A percentile compares a stretch with the other conserved stretches of the same genome.
phyloP scores from a whole-genome alignment of 345 rosid genomes.

The Heritiera fomes region DNA sequence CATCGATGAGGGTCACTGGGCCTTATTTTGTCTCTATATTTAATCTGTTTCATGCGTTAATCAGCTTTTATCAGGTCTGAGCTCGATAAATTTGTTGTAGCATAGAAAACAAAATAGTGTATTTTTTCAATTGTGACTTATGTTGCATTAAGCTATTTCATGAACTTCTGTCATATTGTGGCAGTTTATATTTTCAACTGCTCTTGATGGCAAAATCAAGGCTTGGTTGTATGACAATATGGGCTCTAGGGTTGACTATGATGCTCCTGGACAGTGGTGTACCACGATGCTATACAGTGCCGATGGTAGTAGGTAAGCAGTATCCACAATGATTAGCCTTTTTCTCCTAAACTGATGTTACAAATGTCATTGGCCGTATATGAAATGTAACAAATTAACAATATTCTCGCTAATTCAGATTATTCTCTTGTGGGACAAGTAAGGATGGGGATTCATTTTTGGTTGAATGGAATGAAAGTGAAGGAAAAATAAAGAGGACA shows the following conservation, averaged over 20 bases:
- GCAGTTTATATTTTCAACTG: conserved; percentile 91
- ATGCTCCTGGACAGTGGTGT: conserved; percentile 88
- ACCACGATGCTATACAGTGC: conserved; percentile 86
- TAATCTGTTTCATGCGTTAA: neutral
- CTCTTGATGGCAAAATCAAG: conserved; percentile 86
- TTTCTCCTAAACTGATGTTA: neutral
- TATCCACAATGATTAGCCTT: conserved; percentile 4
- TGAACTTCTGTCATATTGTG: neutral
- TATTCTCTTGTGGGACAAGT: conserved; percentile 82
- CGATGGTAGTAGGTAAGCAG: conserved; percentile 78
- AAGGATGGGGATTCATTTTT: conserved; percentile 74
- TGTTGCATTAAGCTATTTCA: neutral
- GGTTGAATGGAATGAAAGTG: conserved; percentile 83
- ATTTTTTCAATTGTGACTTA: neutral
- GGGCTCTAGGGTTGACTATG: conserved; percentile 87
- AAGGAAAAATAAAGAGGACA: conserved; percentile 66
- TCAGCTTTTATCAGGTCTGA: neutral
- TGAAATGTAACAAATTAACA: conserved; percentile 10
- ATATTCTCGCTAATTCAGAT: conserved; percentile 34
- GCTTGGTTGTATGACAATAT: conserved; percentile 82
- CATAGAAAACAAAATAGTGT: neutral
- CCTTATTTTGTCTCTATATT: neutral
- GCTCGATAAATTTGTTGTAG: neutral
- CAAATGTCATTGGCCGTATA: neutral
- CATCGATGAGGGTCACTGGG: neutral